Percentiles rank a stretch among this genome's conserved stretches.
phyloP scores from a whole-genome alignment of 139 green algal species.

The Axilococcus clingmanii region DNA sequence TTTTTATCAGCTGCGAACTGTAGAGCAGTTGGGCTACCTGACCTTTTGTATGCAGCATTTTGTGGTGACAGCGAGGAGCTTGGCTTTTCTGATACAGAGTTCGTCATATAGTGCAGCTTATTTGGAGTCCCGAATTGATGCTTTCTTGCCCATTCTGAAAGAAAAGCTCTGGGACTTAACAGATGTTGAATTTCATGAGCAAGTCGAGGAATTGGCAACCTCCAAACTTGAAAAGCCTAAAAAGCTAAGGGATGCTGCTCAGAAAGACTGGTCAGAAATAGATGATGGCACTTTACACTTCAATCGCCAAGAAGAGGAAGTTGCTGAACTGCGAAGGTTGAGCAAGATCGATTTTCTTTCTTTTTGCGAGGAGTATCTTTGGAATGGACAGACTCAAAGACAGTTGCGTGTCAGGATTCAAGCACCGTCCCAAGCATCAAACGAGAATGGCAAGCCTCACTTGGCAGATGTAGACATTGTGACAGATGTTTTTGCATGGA shows the following conservation, averaged over 20 bases:
- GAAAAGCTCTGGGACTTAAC: constrained; percentile 15
- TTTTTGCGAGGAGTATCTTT: constrained; percentile 39
- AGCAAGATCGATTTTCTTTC: constrained; percentile 37
- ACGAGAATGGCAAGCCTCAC: background rate
- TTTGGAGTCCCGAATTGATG: constrained; percentile 45
- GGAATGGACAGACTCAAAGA: constrained; percentile 7
- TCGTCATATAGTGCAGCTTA: constrained; percentile 36
- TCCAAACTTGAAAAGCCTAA: constrained; percentile 76
- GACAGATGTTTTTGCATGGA: constrained; percentile 36
- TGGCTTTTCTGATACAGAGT: constrained; percentile 57
- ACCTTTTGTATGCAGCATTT: constrained; percentile 14
- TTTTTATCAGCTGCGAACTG: constrained; percentile 77
- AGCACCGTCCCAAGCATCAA: background rate
- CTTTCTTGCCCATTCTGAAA: constrained; percentile 49
- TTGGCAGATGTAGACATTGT: constrained; percentile 11
- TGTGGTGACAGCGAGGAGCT: constrained; percentile 14
- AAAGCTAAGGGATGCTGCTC: constrained; percentile 34
- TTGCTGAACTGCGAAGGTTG: constrained; percentile 40
- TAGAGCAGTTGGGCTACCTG: constrained; percentile 49
- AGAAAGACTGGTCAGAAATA: constrained; percentile 45
- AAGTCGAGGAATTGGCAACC: constrained; percentile 64
- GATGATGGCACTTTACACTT: constrained; percentile 34
- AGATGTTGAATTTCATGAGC: constrained; percentile 18
- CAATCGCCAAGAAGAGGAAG: constrained; percentile 42
- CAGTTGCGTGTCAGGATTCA: constrained; percentile 36